These are phyloP conservation scores for Grosmannia penicillata DNA, from an alignment of 2,329 filamentous ascomycete genomes.

Conservation along the genomic window DNA sequence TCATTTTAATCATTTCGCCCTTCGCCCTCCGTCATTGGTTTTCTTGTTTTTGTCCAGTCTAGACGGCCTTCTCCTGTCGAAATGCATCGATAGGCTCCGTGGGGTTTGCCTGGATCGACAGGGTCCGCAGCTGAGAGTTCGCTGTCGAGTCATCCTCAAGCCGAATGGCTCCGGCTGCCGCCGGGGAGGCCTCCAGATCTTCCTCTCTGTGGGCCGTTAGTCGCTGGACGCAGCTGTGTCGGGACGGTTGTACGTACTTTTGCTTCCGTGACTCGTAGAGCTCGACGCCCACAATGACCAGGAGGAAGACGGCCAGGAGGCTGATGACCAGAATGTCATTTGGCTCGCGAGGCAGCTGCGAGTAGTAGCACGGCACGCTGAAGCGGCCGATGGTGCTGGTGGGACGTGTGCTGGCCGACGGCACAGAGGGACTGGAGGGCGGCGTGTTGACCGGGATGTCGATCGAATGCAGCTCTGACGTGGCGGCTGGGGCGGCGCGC, in stretches of 20 bases:
- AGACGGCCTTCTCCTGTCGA: too few relatives aligned
- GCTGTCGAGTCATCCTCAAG: conserved; percentile 3
- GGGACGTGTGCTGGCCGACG: neutral
- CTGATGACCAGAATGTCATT: conserved; percentile 18
- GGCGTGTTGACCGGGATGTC: too few relatives aligned
- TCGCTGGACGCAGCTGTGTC: too few relatives aligned
- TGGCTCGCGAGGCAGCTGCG: conserved; percentile 10
- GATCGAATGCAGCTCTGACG: neutral
- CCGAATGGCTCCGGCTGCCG: conserved; percentile 9
- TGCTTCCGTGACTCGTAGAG: conserved; percentile 10
- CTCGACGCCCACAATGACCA: conserved; percentile 17
- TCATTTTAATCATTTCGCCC: too few relatives aligned
- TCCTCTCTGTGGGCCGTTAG: neutral
- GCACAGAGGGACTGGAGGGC: neutral
- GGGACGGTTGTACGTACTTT: conserved; percentile 10
- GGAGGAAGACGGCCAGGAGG: conserved; percentile 16
- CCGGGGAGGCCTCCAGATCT: neutral
- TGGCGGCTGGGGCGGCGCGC: neutral
- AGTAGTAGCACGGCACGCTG: conserved; percentile 10
- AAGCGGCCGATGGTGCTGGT: neutral
- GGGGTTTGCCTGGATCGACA: conserved; percentile 8
- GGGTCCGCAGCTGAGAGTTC: conserved; percentile 1
- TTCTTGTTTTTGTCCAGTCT: too few relatives aligned
- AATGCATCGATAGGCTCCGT: neutral
- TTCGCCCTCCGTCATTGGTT: too few relatives aligned